phyloP scores from a whole-genome alignment of 768 basidiomycete genomes.

The Hericium rajendrae region DNA sequence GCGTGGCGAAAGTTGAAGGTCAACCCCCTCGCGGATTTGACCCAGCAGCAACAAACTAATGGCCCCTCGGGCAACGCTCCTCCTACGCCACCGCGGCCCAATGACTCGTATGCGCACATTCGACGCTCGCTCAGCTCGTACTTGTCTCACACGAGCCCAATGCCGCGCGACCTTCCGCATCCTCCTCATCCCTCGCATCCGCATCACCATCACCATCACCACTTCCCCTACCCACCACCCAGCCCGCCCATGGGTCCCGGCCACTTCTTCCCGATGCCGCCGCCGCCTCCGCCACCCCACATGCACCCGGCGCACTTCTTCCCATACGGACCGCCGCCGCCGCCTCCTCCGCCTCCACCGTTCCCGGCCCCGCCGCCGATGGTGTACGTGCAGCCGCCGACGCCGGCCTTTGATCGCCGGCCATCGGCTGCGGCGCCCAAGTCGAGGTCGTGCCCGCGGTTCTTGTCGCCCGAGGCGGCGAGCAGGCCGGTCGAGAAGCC shows the following conservation, averaged over 20 bases:
- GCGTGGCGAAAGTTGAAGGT: no score
- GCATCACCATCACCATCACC: neutral
- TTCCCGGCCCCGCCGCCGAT: neutral
- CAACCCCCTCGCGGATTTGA: no score
- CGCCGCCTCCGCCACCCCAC: conserved; percentile 16
- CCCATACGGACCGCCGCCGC: neutral
- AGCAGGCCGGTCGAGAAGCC: no score
- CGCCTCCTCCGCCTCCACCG: neutral
- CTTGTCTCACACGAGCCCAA: neutral
- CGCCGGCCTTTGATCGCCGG: neutral
- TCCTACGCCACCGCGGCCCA: no score
- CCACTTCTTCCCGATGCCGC: neutral
- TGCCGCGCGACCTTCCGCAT: neutral
- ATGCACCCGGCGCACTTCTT: conserved; percentile 5
- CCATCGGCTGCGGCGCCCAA: neutral
- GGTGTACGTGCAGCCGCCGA: neutral
- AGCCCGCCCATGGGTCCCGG: neutral
- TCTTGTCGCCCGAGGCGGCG: no score
- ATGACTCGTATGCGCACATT: no score
- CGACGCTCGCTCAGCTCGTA: no score
- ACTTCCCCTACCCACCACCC: conserved; percentile 13
- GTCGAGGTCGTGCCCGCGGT: no score
- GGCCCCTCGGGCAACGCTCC: no score
- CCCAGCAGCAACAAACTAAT: no score
- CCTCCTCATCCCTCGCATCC: neutral